These are phyloP conservation scores for Phaffomyces opuntiae DNA, from an alignment of 805 yeast species.

Conservation along the genomic window DNA sequence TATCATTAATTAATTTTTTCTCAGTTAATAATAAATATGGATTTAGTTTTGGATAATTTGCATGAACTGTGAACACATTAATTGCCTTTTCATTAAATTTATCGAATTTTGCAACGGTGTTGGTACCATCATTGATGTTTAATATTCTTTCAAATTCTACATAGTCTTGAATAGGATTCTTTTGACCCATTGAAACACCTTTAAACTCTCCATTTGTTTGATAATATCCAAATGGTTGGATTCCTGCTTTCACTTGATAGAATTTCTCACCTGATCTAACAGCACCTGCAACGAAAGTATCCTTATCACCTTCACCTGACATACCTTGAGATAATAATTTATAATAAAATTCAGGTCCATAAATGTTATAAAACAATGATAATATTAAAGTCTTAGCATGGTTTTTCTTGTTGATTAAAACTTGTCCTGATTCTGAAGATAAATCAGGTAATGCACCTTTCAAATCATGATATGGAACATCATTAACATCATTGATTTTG, in stretches of 20 bases:
- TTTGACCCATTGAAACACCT: slow-evolving; percentile 79
- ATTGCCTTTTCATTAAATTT: slow-evolving; percentile 10
- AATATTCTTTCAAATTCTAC: slow-evolving; percentile 8
- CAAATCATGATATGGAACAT: slow-evolving; percentile 50
- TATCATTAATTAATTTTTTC: slow-evolving; percentile 11
- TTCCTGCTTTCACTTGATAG: slow-evolving; percentile 39
- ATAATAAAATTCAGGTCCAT: slow-evolving; percentile 62
- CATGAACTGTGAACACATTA: slow-evolving; percentile 30
- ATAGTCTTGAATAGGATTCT: slow-evolving; percentile 59
- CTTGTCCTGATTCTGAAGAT: slow-evolving; percentile 64
- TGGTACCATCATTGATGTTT: slow-evolving; percentile 1
- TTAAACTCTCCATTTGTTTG: slow-evolving; percentile 31
- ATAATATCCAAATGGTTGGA: slow-evolving; percentile 23
- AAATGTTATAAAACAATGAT: slow-evolving; percentile 56
- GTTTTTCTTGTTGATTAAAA: slow-evolving; percentile 50
- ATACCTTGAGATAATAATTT: slow-evolving; percentile 64
- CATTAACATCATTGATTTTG: slow-evolving; percentile 11
- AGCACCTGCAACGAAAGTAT: slow-evolving; percentile 68
- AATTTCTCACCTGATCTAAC: slow-evolving; percentile 23
- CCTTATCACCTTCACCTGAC: slow-evolving; percentile 79
- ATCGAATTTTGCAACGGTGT: slow-evolving; percentile 7
- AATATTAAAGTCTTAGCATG: slow-evolving; percentile 55
- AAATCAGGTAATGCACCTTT: slow-evolving; percentile 62
- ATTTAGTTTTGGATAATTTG: slow-evolving; percentile 30
- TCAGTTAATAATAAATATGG: slow-evolving; percentile 25